Base-by-base conservation (phyloP, 176 grass and related monocot species). In the Melocanna baccifera region DNA sequence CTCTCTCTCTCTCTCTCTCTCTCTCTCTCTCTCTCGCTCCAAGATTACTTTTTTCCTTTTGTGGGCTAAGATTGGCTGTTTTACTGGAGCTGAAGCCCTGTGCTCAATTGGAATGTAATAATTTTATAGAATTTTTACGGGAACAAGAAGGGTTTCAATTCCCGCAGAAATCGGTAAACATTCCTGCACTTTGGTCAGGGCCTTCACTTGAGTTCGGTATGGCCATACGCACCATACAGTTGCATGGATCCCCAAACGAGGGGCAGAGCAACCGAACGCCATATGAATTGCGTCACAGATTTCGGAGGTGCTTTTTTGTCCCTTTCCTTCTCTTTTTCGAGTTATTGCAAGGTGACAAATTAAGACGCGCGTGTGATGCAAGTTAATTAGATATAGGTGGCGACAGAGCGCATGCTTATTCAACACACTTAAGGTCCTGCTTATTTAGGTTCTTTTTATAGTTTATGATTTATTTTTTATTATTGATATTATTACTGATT, bases 351-450 rank as follows among this genome's bases (percentile, higher is more conserved):
- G 72, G 72, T 18, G 67, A 66, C 18, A 73, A 53, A 53, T 65
- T 29, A 19, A 19, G 29, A 9, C 12, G 23, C 39, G 61, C 69
- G 69, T 87, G 85, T 42, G 70, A 45, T 75, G 76, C 62, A 87
- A 80, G 85, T 34, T 63, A 57, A 45, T 63, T 29, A 52, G 32
- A 65, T 59, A 29, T 63, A 65, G 43, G 43, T 66, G 28, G 59
- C 45, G 30, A 84, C 41, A 83, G 22, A 50, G 30, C 19, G 6
- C 28, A 20, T 59, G 41, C 41, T 83, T 83, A 73, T 50, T 84
- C 43, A 75, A 65, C 15, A 75, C 42, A 13, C 69, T 73, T 47
- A 18, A 9, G 55, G 48, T 47, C n/a, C n/a, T n/a, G n/a, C n/a
- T n/a, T n/a, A n/a, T n/a, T n/a, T n/a, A n/a, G n/a, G n/a, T n/a